Evolutionary conservation across 805 yeast genomes (phyloP), one percentile per base, ranked within the genome.

Genomic region (Ogataea paradorogensis): DNA sequence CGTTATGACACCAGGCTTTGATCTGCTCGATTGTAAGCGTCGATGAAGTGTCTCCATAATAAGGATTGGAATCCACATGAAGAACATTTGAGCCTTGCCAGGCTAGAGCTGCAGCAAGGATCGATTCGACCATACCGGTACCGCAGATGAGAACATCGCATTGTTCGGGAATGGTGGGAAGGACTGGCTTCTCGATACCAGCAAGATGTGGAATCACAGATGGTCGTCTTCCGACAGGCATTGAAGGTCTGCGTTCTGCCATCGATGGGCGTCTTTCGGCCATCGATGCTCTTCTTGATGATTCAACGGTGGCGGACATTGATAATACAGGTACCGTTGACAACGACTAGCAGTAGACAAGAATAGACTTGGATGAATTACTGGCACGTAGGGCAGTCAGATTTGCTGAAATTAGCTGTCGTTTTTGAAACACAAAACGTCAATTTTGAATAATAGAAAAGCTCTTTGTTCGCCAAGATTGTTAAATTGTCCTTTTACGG

Each of bases 11-110:
- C 97, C 97, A 91, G 31, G 76, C 71, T 56, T 81, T 82, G 46
- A 89, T 63, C 62, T 93, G 96, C 50, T 88, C 95, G 33, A 89
- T 76, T 15, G 95, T 84, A 36, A 93, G 65, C 3, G 96, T 85
- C 5, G 97, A 89, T 35, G 82, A 74, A 25, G 83, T 74, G 59
- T 90, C 98, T 15, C 99, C 99, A 55, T 93, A 93, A 59, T 86
- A 82, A 21, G 78, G 73, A 56, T 89, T 84, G 30, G 80, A 70
- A 61, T 93, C 99, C 22, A 93, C 78, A 58, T 93, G 99, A 30
- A 93, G 67, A 7, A 93, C 97, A 48, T 75, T 80, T n/a, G 93
- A 80, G n/a, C 99, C 99, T 53, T 88, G 96, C 98, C 99, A 93
- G 9, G 97, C 84, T 33, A 93, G 70, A 0, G 97, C 91, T 9